Conservation (phyloP, 2,329 filamentous ascomycete species). For the Torrubiellomyces zombiae region DNA sequence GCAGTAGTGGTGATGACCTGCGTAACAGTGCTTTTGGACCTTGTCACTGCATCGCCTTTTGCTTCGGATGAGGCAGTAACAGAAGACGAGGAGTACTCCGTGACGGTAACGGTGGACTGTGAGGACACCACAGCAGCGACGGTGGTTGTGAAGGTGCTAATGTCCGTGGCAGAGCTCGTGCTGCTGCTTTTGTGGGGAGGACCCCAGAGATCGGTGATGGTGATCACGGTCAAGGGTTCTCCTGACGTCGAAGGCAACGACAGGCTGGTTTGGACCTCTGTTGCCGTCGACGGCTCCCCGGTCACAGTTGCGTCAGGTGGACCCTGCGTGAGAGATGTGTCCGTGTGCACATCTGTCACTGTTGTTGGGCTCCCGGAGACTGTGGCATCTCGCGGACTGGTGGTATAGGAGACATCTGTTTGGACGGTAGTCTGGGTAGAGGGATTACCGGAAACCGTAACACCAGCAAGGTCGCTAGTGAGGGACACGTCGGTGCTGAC, state of each 20-base stretch:
- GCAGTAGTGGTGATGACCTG: slow-evolving; percentile 15
- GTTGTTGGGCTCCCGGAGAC: slow-evolving; percentile 13
- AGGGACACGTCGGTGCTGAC: slow-evolving; percentile 8
- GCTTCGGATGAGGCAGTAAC: slow-evolving; percentile 6
- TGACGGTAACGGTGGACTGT: slow-evolving; percentile 11
- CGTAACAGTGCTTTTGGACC: slow-evolving; percentile 12
- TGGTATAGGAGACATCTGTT: slow-evolving; percentile 9
- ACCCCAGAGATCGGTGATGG: slow-evolving; percentile 15
- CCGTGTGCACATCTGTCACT: slow-evolving; percentile 13
- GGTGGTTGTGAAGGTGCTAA: slow-evolving; percentile 11
- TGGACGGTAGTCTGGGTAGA: slow-evolving; percentile 9
- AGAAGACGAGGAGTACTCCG: slow-evolving; percentile 1
- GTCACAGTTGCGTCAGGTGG: slow-evolving; percentile 17
- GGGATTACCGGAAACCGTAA: slow-evolving; percentile 13
- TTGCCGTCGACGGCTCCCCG: slow-evolving; percentile 15
- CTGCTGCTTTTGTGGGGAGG: slow-evolving; percentile 1
- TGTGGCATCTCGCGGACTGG: slow-evolving; percentile 11
- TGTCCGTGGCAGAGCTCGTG: slow-evolving; percentile 7
- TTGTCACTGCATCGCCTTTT: slow-evolving; percentile 10
- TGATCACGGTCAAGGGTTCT: slow-evolving; percentile 10
- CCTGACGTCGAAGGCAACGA: slow-evolving; percentile 7
- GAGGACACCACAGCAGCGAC: slow-evolving; percentile 10
- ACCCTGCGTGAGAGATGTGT: slow-evolving; percentile 12
- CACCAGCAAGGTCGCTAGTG: slow-evolving; percentile 9
- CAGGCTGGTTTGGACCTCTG: slow-evolving; percentile 10